A percentile compares a stretch with the other conserved stretches of the same genome.
Conservation (phyloP, 768 basidiomycete species). For the Floccularia luteovirens region DNA sequence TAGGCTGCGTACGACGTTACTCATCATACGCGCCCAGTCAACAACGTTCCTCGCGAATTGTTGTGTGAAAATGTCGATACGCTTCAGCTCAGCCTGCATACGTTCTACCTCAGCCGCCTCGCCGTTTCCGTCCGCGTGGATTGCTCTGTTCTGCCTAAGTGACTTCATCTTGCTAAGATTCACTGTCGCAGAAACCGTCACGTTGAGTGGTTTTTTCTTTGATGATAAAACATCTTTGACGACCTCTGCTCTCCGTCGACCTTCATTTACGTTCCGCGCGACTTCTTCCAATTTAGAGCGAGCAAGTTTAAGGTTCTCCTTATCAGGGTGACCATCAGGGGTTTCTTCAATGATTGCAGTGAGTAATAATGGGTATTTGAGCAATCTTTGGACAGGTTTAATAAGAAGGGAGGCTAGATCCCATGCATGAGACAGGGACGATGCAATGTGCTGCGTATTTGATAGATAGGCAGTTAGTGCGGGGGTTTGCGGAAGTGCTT, state of each 20-base stretch:
- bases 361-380: constrained; percentile 90
- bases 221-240: constrained; percentile 63
- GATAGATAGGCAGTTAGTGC: constrained; percentile 60
- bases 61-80: constrained; percentile 49
- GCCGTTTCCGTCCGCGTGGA: constrained; percentile 16
- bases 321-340: constrained; percentile 60
- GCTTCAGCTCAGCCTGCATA: constrained; percentile 50
- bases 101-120: constrained; percentile 46
- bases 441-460: constrained; percentile 58
- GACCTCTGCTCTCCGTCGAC: constrained; percentile 66
- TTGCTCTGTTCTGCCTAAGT: constrained; percentile 21
- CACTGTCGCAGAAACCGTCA: constrained; percentile 47
- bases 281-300: constrained; percentile 61
- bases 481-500: constrained; percentile 39
- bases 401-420: constrained; percentile 92
- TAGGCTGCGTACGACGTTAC: constrained; percentile 39
- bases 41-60: constrained; percentile 54
- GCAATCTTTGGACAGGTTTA: constrained; percentile 93
- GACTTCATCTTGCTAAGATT: constrained; percentile 57
- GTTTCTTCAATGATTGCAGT: constrained; percentile 71
- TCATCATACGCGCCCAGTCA: constrained; percentile 54
- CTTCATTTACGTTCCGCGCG: constrained; percentile 74
- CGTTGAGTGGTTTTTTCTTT: constrained; percentile 28
- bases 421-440: constrained; percentile 78
- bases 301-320: constrained; percentile 45